Conservation (phyloP, 164 flowering plant species). For the Cinnamomum chago region DNA sequence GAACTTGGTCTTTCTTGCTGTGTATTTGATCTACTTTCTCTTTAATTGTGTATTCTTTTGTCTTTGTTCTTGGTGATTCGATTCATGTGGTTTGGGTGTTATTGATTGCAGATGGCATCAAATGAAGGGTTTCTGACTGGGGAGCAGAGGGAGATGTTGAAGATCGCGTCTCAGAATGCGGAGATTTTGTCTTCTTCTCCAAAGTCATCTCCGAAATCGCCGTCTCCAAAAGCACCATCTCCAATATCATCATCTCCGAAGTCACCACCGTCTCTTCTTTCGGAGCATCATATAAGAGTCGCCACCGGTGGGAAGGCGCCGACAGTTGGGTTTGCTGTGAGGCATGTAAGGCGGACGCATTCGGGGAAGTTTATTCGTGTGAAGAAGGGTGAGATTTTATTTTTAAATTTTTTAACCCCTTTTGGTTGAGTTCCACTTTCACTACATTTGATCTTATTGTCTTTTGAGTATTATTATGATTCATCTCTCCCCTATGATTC, state of each 20-base stretch:
- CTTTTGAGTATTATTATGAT: neutral
- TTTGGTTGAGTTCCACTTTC: neutral
- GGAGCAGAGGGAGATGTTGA: slow-evolving; percentile 80
- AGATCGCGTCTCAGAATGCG: slow-evolving; percentile 54
- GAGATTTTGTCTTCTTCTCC: slow-evolving; percentile 67
- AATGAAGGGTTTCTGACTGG: slow-evolving; percentile 83
- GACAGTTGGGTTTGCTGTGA: slow-evolving; percentile 48
- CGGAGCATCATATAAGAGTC: slow-evolving; percentile 62
- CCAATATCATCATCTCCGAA: neutral
- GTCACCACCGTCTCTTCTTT: slow-evolving; percentile 43
- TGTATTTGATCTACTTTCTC: too few relatives aligned
- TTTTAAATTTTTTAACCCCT: neutral
- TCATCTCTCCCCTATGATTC: neutral
- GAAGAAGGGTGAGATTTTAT: slow-evolving; percentile 70
- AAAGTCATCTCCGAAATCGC: slow-evolving; percentile 9
- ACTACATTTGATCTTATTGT: neutral
- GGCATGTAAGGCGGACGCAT: slow-evolving; percentile 78
- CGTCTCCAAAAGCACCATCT: neutral
- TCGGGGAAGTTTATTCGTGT: slow-evolving; percentile 73
- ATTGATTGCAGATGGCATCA: slow-evolving; percentile 50
- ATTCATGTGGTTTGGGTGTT: neutral
- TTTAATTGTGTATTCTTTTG: too few relatives aligned
- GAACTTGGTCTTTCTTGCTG: too few relatives aligned
- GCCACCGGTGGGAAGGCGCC: slow-evolving; percentile 53
- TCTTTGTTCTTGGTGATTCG: too few relatives aligned